These are phyloP conservation scores for Yarrowia sp. DNA, from an alignment of 805 yeast species.

Conservation along the genomic window DNA sequence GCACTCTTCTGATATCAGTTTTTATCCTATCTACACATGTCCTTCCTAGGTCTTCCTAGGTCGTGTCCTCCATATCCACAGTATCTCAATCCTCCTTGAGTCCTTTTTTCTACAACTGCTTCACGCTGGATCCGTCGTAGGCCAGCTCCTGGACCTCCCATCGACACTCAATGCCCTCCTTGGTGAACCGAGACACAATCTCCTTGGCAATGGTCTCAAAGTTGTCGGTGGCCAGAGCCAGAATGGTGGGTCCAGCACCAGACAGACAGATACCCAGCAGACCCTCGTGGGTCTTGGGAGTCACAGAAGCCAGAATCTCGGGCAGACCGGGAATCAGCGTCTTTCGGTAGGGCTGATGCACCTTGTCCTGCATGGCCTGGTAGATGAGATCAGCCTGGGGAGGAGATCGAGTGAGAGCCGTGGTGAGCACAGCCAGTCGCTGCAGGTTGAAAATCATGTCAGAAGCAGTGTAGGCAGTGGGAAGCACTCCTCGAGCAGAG, in stretches of 20 bases:
- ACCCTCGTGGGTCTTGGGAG: slow-evolving; percentile 80
- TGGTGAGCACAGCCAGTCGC: slow-evolving; percentile 85
- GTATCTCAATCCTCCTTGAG: background rate
- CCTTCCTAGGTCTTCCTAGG: too few relatives aligned
- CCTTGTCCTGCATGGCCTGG: slow-evolving; percentile 93
- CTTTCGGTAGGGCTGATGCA: slow-evolving; percentile 96
- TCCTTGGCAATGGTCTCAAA: slow-evolving; percentile 78
- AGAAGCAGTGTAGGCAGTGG: slow-evolving; percentile 66
- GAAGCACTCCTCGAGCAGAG: slow-evolving; percentile 83
- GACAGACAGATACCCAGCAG: slow-evolving; percentile 90
- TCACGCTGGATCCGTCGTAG: slow-evolving; percentile 74
- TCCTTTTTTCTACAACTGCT: slow-evolving; percentile 30
- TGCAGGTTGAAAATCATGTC: slow-evolving; percentile 93
- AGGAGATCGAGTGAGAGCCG: slow-evolving; percentile 80
- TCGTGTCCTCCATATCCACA: too few relatives aligned
- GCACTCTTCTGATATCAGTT: too few relatives aligned
- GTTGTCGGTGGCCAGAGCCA: slow-evolving; percentile 87
- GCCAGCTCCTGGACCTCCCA: slow-evolving; percentile 89
- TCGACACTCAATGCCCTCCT: slow-evolving; percentile 62
- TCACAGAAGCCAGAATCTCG: slow-evolving; percentile 72
- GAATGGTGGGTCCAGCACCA: slow-evolving; percentile 97
- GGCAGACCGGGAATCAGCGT: slow-evolving; percentile 86
- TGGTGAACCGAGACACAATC: slow-evolving; percentile 64
- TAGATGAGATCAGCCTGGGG: slow-evolving; percentile 81
- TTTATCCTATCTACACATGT: background rate